Conservation (phyloP, 2,329 filamentous ascomycete genomes). For the Colletotrichum sp. region DNA sequence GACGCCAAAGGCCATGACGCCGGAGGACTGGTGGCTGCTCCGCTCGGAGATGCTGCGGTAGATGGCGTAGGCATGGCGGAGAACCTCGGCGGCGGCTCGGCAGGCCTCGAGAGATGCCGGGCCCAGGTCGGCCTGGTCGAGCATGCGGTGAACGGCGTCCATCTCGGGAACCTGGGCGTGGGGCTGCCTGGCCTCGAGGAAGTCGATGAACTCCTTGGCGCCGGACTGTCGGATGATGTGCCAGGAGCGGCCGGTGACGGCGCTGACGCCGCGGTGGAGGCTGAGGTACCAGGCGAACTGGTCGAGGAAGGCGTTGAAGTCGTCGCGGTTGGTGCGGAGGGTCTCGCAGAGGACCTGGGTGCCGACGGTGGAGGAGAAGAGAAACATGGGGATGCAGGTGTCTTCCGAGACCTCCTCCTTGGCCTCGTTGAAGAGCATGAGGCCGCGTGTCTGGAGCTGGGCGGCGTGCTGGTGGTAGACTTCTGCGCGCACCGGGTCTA, state of each 20-base stretch:
- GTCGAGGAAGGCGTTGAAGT: constrained; percentile 44
- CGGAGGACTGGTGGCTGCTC: constrained; percentile 33
- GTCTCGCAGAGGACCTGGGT: constrained; percentile 19
- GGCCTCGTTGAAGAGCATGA: constrained; percentile 34
- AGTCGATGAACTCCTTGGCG: constrained; percentile 28
- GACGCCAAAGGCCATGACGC: constrained; percentile 33
- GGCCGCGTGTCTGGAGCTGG: constrained; percentile 32
- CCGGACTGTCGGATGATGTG: constrained; percentile 38
- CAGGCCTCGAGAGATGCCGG: constrained; percentile 31
- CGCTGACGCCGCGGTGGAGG: constrained; percentile 47
- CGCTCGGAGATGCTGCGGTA: constrained; percentile 27
- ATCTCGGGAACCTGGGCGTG: constrained; percentile 34
- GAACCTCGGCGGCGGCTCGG: constrained; percentile 28
- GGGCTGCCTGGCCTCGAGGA: constrained; percentile 22
- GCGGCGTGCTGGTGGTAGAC: constrained; percentile 33
- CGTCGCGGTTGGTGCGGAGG: constrained; percentile 33
- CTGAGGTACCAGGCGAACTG: constrained; percentile 45
- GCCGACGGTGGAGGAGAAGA: constrained; percentile 44
- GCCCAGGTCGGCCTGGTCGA: constrained; percentile 25
- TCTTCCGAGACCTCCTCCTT: constrained; percentile 26
- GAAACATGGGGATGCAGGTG: constrained; percentile 43
- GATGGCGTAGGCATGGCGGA: constrained; percentile 41
- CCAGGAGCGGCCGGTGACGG: constrained; percentile 39
- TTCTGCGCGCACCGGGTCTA: constrained; percentile 22
- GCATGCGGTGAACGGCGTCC: constrained; percentile 20